Evolutionary conservation across 2,329 filamentous ascomycete genomes (phyloP), one percentile per base, ranked within the genome.

Genomic region (Aspergillus fructus): DNA sequence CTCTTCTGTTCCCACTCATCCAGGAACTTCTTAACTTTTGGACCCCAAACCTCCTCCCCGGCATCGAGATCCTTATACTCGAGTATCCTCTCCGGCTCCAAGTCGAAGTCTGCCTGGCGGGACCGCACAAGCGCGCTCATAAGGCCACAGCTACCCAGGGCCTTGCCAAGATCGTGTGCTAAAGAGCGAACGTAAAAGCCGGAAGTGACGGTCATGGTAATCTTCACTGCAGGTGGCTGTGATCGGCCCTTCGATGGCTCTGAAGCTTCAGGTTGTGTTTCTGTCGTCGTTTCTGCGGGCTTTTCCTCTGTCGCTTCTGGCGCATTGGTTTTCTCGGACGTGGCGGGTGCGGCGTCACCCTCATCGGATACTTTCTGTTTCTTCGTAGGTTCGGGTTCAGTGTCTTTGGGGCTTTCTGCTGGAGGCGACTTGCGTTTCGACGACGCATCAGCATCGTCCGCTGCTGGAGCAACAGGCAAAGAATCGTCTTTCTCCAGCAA

Each of bases 171-270:
- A 68, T 99, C 94, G 71, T 97, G 92, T 66, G 91, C 93, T 65
- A 99, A 86, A 57, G 90, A 96, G 61, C 94, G 89, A 13, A 99
- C 93, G 74, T 99, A 99, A 80, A 97, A 99, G 40, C 94, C 94
- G 0, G 92, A 96, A 2, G 92, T 92, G 51, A 97, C 93, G 0
- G 90, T 96, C 85, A 99, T 91, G 56, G 89, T 87, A 59, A 99
- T 85, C 69, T 85, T 89, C 49, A 85, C 90, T 1, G 93, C 94
- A 1, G 93, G 86, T 1, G 91, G 68, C 37, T 67, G 69, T 12
- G 63, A 58, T 33, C 49, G 53, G 15, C 63, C 56, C 39, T 55
- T 21, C 19, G 37, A 17, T 12, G 50, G 17, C 39, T 37, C 47
- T 51, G 43, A 24, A 19, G 46, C 17, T n/a, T 50, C 55, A 37